Evolutionary conservation across 1,139 yeast species (phyloP).

Genomic region (Nematodospora anomalae): DNA sequence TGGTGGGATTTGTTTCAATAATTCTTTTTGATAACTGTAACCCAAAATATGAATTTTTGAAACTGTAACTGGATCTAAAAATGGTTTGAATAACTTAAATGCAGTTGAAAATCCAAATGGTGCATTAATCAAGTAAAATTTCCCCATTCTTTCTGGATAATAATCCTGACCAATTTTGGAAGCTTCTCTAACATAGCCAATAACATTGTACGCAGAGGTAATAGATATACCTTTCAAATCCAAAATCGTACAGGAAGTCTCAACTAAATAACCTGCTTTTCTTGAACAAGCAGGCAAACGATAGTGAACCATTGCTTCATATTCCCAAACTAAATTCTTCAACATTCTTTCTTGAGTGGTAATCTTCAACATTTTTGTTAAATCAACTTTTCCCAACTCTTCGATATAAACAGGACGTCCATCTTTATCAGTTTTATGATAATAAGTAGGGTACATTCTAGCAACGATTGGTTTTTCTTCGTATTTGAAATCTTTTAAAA

Average conservation of each 20-base stretch:
- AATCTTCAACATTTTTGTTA: constrained; percentile 87
- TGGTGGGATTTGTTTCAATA: constrained; percentile 87
- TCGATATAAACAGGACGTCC: constrained; percentile 96
- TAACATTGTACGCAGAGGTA: constrained; percentile 78
- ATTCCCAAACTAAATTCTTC: constrained; percentile 95
- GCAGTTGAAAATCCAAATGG: constrained; percentile 98
- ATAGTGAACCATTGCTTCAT: constrained; percentile 80
- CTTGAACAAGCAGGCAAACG: constrained; percentile 96
- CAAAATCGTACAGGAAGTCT: constrained; percentile 93
- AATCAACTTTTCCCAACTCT: constrained; percentile 88
- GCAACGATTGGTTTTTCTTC: constrained; percentile 90
- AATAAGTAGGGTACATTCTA: constrained; percentile 89
- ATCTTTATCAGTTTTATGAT: constrained; percentile 94
- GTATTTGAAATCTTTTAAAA: constrained; percentile 83
- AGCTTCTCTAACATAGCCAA: constrained; percentile 88
- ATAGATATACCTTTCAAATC: constrained; percentile 94
- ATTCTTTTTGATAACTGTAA: constrained; percentile 71
- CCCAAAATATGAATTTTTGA: constrained; percentile 91
- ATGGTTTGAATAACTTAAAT: constrained; percentile 85
- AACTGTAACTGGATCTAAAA: constrained; percentile 97
- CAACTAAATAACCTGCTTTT: constrained; percentile 71
- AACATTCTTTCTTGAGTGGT: constrained; percentile 96
- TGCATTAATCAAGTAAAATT: constrained; percentile 91
- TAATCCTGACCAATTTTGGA: constrained; percentile 93
- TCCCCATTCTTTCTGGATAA: constrained; percentile 99